Evolutionary conservation across 2,329 filamentous ascomycete genomes (phyloP).

Genomic region (Boeremia exigua): DNA sequence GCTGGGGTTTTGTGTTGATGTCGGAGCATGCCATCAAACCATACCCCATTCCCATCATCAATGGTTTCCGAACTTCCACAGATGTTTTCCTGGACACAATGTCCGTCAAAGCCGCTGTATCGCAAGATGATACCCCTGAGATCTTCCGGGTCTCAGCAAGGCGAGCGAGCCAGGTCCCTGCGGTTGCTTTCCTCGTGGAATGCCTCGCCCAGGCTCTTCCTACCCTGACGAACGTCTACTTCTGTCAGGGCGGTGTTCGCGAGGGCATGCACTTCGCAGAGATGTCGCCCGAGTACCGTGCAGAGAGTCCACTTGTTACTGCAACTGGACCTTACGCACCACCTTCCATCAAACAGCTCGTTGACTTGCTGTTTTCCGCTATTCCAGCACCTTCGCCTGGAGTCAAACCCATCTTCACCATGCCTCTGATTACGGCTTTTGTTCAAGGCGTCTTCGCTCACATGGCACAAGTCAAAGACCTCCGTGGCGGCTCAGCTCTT

Average conservation of each 20-base stretch:
- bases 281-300: slow-evolving; percentile 65
- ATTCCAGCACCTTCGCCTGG: slow-evolving; percentile 22
- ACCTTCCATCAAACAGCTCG: slow-evolving; percentile 55
- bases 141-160: slow-evolving; percentile 79
- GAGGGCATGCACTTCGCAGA: slow-evolving; percentile 82
- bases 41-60: slow-evolving; percentile 84
- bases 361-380: slow-evolving; percentile 60
- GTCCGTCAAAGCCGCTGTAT: slow-evolving; percentile 51
- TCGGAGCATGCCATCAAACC: slow-evolving; percentile 73
- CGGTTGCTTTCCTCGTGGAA: slow-evolving; percentile 80
- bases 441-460: slow-evolving; percentile 64
- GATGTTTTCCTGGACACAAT: slow-evolving; percentile 65
- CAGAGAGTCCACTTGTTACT: slow-evolving; percentile 70
- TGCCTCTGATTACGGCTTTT: slow-evolving; percentile 61
- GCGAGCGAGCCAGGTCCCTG: slow-evolving; percentile 80
- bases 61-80: slow-evolving; percentile 73
- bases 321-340: slow-evolving; percentile 63
- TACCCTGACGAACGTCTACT: slow-evolving; percentile 72
- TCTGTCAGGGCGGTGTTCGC: slow-evolving; percentile 86
- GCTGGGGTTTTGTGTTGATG: slow-evolving; percentile 91
- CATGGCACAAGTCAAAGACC: slow-evolving; percentile 52
- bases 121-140: slow-evolving; percentile 45
- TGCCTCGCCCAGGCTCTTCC: slow-evolving; percentile 74
- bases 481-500: slow-evolving; percentile 69
- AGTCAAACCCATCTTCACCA: slow-evolving; percentile 50